Percentiles rank a stretch among this genome's conserved stretches.
phyloP scores from a whole-genome alignment of 116 monocot genomes.

The Zostera marina region DNA sequence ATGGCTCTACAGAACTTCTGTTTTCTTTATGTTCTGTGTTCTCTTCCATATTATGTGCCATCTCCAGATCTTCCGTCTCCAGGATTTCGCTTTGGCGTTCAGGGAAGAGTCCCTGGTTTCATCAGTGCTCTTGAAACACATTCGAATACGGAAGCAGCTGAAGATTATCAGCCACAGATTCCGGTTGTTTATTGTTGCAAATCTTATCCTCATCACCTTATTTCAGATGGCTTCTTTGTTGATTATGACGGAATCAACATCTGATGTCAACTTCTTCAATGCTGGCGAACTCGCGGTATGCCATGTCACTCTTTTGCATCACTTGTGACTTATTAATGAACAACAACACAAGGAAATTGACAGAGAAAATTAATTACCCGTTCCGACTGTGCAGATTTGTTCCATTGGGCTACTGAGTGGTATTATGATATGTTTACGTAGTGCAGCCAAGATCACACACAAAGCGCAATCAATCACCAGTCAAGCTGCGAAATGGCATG shows the following conservation, averaged over 20 bases:
- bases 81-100: conserved; percentile 52
- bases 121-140: conserved; percentile 39
- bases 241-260: conserved; percentile 35
- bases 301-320: background rate
- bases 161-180: conserved; percentile 64
- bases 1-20: conserved; percentile 59
- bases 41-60: conserved; percentile 69
- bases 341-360: background rate
- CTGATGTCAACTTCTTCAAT: conserved; percentile 50
- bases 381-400: conserved; percentile 29
- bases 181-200: conserved; percentile 39
- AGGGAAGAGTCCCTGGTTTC: conserved; percentile 28
- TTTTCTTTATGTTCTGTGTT: conserved; percentile 69
- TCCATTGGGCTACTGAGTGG: conserved; percentile 51
- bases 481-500: conserved; percentile 66
- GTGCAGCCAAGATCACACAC: conserved; percentile 80
- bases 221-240: conserved; percentile 56
- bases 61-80: conserved; percentile 72
- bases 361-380: too few species aligned
- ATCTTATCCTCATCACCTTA: conserved; percentile 38
- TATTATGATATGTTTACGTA: conserved; percentile 49
- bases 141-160: conserved; percentile 43
- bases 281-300: conserved; percentile 66
- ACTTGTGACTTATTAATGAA: background rate
- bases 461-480: conserved; percentile 70